Conservation (phyloP, 805 yeast species). For the Ogataea pini region DNA sequence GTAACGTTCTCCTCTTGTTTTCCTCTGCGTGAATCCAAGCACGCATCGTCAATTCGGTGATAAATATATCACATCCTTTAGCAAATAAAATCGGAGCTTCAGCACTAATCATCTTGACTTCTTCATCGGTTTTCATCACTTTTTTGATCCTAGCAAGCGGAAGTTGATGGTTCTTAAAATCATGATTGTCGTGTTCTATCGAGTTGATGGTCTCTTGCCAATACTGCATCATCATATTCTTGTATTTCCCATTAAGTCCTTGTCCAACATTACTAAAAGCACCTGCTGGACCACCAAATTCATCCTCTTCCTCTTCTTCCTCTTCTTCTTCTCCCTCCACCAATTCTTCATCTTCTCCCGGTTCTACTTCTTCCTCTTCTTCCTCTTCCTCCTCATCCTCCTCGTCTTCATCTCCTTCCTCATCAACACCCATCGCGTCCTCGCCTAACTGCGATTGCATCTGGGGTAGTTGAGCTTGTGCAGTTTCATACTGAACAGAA, state of each 20-base stretch:
- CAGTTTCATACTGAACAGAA: conserved; percentile 13
- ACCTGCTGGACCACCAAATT: conserved; percentile 37
- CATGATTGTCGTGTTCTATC: conserved; percentile 85
- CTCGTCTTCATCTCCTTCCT: conserved; percentile 24
- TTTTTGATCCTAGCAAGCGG: conserved; percentile 96
- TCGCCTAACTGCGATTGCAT: conserved; percentile 16
- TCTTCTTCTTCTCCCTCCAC: conserved; percentile 38
- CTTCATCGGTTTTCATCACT: conserved; percentile 97
- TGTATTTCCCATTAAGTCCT: conserved; percentile 78
- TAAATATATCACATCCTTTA: conserved; percentile 96
- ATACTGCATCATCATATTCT: conserved; percentile 89
- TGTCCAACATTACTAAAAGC: conserved; percentile 80
- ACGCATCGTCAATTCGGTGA: conserved; percentile 95
- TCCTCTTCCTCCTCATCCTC: conserved; percentile 37
- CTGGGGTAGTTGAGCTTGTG: conserved; percentile 7
- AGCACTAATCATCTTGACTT: conserved; percentile 95
- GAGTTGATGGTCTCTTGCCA: conserved; percentile 96
- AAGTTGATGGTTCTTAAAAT: conserved; percentile 89
- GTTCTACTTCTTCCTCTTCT: conserved; percentile 28
- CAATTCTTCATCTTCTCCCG: conserved; percentile 18
- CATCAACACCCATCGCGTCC: conserved; percentile 22
- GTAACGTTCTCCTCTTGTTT: conserved; percentile 90
- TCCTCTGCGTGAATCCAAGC: conserved; percentile 99
- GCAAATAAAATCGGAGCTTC: conserved; percentile 98
- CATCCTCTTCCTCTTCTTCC: conserved; percentile 42